Evolutionary conservation across 805 yeast species (phyloP), one percentile per base, ranked within the genome.

Genomic region (Maudiozyma barnettii): DNA sequence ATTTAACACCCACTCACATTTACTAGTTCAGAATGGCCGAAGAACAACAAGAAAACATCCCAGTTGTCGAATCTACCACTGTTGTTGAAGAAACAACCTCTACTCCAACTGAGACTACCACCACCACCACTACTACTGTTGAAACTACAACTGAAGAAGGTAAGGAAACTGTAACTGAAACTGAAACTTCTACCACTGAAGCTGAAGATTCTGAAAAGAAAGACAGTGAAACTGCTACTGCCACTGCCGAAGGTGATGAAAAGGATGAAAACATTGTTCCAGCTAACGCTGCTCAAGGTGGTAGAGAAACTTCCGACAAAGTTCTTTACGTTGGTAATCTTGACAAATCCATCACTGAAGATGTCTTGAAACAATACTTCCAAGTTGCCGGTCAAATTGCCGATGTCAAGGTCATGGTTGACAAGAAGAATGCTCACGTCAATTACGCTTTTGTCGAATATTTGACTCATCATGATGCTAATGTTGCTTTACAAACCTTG

Each of bases 401-500:
- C 52, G 71, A 79, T 20, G 77, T 85, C 49, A 88, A 86, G 65
- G 71, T 89, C 39, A 69, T 88, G 50, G 75, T 78, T 51, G 96
- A 88, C 59, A 85, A 84, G 64, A 85, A 84, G 63, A 72, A 74
- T 52, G 77, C 76, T 9, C 85, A 86, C 13, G 80, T 77, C 62
- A 84, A 84, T 61, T 89, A 87, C 65, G 95, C 95, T 2, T 88
- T 89, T 63, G 78, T 89, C 46, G 95, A 87, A 64, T 88, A 77
- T 55, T 78, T 73, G 22, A 69, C 68, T 44, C 73, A 78, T 38
- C 70, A 68, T 30, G 71, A 72, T 30, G 95, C 95, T 2, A 74
- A 72, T 36, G 68, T 70, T 51, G 91, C 93, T 1, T 68, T 81
- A 46, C 74, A 73, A 45, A 67, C 78, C 10, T 69, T 85, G 49